A percentile compares a stretch with the other conserved stretches of the same genome.
These are phyloP conservation scores for Hypoxylon sp. DNA, from an alignment of 2,329 filamentous ascomycete species.

Conservation along the genomic window DNA sequence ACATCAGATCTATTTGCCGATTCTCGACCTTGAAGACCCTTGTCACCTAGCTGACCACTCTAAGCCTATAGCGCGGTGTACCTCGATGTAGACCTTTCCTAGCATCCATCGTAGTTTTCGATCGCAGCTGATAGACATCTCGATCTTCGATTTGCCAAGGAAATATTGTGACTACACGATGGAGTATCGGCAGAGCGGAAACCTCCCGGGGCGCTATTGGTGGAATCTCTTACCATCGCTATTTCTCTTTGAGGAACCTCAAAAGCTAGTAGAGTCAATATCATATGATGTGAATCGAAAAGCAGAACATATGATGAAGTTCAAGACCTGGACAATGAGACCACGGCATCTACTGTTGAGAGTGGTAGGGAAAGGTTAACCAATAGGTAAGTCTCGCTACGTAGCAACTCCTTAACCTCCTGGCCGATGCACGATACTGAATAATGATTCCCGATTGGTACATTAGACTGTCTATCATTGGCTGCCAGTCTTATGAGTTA, in stretches of 20 bases:
- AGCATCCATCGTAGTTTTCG: too few relatives aligned
- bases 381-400: not conserved
- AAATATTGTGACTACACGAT: not conserved
- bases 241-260: not conserved
- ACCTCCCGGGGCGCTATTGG: not conserved
- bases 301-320: not conserved
- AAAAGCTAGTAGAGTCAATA: not conserved
- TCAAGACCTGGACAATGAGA: conserved; percentile 3
- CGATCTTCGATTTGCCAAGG: not conserved
- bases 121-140: not conserved
- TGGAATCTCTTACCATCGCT: not conserved
- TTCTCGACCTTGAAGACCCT: too few relatives aligned
- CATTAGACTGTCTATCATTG: conserved; percentile 10
- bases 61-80: not conserved
- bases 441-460: conserved; percentile 8
- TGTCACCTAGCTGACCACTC: not conserved
- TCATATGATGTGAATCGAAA: not conserved
- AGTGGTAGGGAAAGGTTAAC: not conserved
- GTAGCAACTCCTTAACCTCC: not conserved
- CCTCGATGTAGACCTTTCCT: not conserved
- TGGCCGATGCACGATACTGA: not conserved
- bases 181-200: not conserved
- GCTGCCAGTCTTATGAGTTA: conserved; percentile 3
- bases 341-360: conserved; percentile 3
- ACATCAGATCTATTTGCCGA: not conserved